phyloP scores from a whole-genome alignment of 306 rosid species.

The Rosa persica region DNA sequence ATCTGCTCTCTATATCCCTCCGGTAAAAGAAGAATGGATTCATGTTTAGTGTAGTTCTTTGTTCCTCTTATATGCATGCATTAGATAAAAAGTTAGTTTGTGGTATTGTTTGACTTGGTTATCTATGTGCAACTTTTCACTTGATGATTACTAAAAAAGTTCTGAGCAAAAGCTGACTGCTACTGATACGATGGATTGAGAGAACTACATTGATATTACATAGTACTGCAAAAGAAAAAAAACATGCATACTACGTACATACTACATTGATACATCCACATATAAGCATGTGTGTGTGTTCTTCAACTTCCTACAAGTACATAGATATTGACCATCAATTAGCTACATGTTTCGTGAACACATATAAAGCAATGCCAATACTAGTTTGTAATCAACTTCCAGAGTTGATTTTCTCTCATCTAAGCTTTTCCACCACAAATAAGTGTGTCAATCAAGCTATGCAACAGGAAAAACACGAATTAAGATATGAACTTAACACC shows the following conservation, averaged over 20 bases:
- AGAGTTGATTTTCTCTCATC: background rate
- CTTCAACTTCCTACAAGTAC: background rate
- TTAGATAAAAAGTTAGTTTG: background rate
- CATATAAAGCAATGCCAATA: background rate
- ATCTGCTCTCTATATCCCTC: background rate
- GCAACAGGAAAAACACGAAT: slow-evolving; percentile 1
- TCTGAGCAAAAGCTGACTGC: background rate
- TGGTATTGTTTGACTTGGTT: background rate
- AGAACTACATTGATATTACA: background rate
- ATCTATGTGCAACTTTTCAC: background rate
- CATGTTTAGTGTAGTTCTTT: background rate
- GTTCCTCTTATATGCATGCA: background rate
- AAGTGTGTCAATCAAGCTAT: background rate
- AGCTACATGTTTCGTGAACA: background rate
- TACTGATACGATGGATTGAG: background rate
- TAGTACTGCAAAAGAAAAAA: background rate
- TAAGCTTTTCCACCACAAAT: background rate
- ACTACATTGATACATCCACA: background rate
- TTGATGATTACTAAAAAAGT: background rate
- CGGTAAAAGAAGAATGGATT: background rate
- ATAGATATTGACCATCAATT: background rate
- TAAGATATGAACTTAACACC: background rate
- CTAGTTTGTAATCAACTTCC: background rate
- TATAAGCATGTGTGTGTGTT: background rate
- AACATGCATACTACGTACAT: background rate